Evolutionary conservation across 139 green algal species (phyloP).

Genomic region (Limnomonas spitsbergensis): DNA sequence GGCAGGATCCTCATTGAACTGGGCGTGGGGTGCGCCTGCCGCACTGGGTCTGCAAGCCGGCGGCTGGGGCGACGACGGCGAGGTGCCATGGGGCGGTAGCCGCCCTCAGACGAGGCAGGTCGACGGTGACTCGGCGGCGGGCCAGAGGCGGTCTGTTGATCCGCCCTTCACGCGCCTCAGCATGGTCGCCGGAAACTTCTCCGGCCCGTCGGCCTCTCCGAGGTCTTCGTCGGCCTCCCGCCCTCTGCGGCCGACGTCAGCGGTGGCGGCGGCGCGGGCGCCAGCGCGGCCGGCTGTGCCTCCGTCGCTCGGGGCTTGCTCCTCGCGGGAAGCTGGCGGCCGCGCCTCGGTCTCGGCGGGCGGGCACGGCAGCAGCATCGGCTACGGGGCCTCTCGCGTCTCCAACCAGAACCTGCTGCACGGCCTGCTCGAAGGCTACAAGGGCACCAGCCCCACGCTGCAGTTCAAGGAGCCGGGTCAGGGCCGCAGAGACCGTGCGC

Average conservation of each 20-base stretch:
- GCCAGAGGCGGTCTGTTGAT: neutral
- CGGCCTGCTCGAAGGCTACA: neutral
- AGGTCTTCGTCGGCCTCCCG: neutral
- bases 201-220: neutral
- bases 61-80: too few species aligned
- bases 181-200: too few species aligned
- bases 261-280: too few species aligned
- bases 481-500: neutral
- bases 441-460: neutral
- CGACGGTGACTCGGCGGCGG: too few species aligned
- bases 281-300: too few species aligned
- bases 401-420: neutral
- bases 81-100: too few species aligned
- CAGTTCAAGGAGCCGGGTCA: neutral
- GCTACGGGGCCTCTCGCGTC: neutral
- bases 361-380: neutral
- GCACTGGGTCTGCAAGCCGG: neutral
- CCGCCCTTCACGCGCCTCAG: too few species aligned
- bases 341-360: neutral
- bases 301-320: neutral
- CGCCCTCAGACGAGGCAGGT: neutral
- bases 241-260: neutral
- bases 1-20: neutral
- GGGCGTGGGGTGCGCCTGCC: neutral
- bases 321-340: neutral